Evolutionary conservation across 75 land plant genomes (phyloP).

Genomic region (Selaginella moellendorffii): DNA sequence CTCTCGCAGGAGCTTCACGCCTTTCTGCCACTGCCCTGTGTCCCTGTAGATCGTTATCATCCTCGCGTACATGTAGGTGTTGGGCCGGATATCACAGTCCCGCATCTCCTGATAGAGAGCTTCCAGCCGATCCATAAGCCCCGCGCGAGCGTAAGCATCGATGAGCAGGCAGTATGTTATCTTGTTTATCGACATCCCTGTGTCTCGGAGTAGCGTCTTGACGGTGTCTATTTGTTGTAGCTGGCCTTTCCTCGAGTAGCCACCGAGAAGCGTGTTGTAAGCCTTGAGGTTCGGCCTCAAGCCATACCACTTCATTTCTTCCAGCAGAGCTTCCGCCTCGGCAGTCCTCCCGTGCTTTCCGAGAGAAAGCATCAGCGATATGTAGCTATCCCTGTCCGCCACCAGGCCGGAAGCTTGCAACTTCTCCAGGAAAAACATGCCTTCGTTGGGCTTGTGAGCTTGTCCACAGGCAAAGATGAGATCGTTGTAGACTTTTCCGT

Average conservation of each 20-base stretch:
- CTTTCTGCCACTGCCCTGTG: conserved; percentile 60
- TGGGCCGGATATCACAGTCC: background rate
- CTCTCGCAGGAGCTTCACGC: conserved; percentile 54
- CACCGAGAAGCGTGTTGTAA: background rate
- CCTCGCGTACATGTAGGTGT: conserved; percentile 54
- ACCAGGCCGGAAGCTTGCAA: background rate
- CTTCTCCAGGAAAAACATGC: background rate
- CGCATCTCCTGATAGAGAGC: background rate
- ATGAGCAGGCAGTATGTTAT: background rate
- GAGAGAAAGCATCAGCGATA: background rate
- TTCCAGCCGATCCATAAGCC: background rate
- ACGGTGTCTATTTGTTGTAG: background rate
- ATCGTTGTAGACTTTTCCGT: conserved; percentile 15
- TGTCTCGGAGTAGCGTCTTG: background rate
- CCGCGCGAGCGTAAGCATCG: background rate
- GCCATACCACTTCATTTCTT: background rate
- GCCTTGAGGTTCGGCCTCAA: background rate
- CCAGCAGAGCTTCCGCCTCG: background rate
- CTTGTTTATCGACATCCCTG: background rate
- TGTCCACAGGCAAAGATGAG: background rate
- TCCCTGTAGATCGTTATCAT: conserved; percentile 55
- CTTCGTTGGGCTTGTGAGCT: background rate
- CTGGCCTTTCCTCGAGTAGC: background rate
- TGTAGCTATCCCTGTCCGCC: background rate
- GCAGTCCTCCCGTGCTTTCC: background rate